Base-by-base conservation (phyloP, 352 stramenopile species). In the Pythium chondricola region DNA sequence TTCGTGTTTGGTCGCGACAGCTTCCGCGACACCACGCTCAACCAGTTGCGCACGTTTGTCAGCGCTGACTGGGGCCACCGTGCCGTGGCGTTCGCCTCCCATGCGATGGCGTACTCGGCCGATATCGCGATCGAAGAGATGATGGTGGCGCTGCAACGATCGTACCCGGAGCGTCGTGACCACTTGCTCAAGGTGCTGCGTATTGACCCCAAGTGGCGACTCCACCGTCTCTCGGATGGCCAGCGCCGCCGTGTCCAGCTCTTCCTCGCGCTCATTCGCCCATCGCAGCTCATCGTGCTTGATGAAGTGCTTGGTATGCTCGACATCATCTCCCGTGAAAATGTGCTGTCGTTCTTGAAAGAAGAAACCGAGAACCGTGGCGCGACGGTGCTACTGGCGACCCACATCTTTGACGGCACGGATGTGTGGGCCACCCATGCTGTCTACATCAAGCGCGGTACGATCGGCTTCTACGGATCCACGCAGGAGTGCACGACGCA, bases 401-500 rank as follows among this genome's bases (percentile, higher is more conserved):
- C 96, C 13, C 96, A 99, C 71, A 98, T 99, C 49, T 99, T 99
- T 69, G 96, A 98, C 65, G 95, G 95, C 37, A 87, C 98, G 43
- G 96, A 98, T 58, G 75, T 96, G 16, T 99, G 95, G 95, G 93
- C 89, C 9, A 86, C 94, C 0, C 84, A 98, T 69, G 72, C 98
- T 24, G 77, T 96, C 32, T 99, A 98, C 64, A 69, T 99, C 24
- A 71, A 71, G 31, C 60, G 65, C 6, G 76, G 75, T 8, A 64
- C 52, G 0, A 53, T 91, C 13, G 70, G 73, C 3, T 90, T 74
- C 59, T 74, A 75, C 43, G 77, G 74, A 2, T 38, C 71, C 8
- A 77, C 71, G 81, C 84, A 65, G 31, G 81, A 71, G 37, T 97
- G 71, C 69, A 95, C 52, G 65, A 87, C 66, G 18, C 52, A 41